Evolutionary conservation across 805 yeast genomes (phyloP).

Genomic region (Monosporozyma siamensis): DNA sequence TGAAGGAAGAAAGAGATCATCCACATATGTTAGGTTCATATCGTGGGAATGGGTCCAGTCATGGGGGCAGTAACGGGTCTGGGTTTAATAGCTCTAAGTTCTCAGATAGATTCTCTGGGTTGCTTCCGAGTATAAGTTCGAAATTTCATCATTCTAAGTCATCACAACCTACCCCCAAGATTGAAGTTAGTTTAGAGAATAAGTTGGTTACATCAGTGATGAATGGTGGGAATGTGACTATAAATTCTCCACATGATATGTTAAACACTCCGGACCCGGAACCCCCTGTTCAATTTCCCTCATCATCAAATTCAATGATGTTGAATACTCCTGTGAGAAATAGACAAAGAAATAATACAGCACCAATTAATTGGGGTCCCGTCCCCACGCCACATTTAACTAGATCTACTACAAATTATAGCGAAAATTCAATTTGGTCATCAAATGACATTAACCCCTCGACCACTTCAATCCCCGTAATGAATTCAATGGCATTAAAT

Average conservation of each 20-base stretch:
- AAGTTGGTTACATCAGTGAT: constrained; percentile 4
- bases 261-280: constrained; percentile 2
- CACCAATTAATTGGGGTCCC: constrained; percentile 4
- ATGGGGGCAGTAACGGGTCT: not conserved
- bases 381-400: constrained; percentile 1
- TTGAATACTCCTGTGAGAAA: constrained; percentile 2
- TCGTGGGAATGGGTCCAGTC: constrained; percentile 27
- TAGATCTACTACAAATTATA: constrained; percentile 1
- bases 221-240: constrained; percentile 5
- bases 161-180: not conserved
- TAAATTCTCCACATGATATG: constrained; percentile 3
- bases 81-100: constrained; percentile 7
- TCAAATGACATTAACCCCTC: not conserved
- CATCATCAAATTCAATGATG: constrained; percentile 2
- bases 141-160: constrained; percentile 22
- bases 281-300: constrained; percentile 6
- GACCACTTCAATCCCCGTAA: not conserved
- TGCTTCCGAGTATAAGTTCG: constrained; percentile 31
- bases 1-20: not conserved
- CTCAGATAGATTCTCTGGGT: constrained; percentile 27
- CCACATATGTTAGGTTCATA: constrained; percentile 29
- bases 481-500: not conserved
- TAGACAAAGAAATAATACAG: constrained; percentile 6
- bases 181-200: constrained; percentile 1
- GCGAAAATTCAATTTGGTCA: constrained; percentile 5